Evolutionary conservation across 2,329 filamentous ascomycete species (phyloP).

Genomic region (Magnaporthiopsis rhizophila): DNA sequence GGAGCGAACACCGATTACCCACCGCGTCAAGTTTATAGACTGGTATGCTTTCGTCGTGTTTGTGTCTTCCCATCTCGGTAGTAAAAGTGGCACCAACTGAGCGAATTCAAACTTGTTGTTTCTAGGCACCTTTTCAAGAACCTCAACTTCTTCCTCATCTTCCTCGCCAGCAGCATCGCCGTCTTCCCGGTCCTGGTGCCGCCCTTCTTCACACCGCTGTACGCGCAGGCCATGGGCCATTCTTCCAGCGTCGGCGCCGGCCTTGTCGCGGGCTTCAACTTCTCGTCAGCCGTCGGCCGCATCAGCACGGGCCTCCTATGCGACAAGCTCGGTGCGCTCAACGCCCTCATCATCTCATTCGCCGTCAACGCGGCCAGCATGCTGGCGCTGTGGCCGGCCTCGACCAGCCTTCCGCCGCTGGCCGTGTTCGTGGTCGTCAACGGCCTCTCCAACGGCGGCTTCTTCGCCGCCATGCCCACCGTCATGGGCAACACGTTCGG

Average conservation of each 20-base stretch:
- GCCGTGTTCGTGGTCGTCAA: slow-evolving; percentile 52
- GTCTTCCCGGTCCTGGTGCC: slow-evolving; percentile 55
- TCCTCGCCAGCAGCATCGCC: slow-evolving; percentile 44
- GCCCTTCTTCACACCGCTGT: slow-evolving; percentile 53
- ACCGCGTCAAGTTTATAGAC: slow-evolving; percentile 35
- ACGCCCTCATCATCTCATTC: slow-evolving; percentile 43
- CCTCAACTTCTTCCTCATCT: slow-evolving; percentile 41
- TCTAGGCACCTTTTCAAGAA: slow-evolving; percentile 39
- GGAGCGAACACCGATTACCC: slow-evolving; percentile 32
- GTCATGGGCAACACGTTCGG: slow-evolving; percentile 54
- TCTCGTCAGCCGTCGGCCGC: slow-evolving; percentile 50
- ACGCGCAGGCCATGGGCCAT: slow-evolving; percentile 45
- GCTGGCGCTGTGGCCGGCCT: slow-evolving; percentile 53
- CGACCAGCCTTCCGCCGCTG: slow-evolving; percentile 43
- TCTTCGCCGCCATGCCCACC: slow-evolving; percentile 57
- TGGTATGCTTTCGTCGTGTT: slow-evolving; percentile 26
- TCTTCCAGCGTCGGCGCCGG: slow-evolving; percentile 44
- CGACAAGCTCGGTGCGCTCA: slow-evolving; percentile 46
- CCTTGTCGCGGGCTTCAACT: slow-evolving; percentile 53
- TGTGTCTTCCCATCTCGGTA: background rate
- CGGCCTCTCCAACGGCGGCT: slow-evolving; percentile 52
- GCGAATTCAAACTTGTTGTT: too few relatives aligned
- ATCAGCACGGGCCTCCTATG: slow-evolving; percentile 45
- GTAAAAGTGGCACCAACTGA: background rate
- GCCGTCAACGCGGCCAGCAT: slow-evolving; percentile 48